Conservation (phyloP, 2,329 filamentous ascomycete species). For the Paecilomyces variotii region DNA sequence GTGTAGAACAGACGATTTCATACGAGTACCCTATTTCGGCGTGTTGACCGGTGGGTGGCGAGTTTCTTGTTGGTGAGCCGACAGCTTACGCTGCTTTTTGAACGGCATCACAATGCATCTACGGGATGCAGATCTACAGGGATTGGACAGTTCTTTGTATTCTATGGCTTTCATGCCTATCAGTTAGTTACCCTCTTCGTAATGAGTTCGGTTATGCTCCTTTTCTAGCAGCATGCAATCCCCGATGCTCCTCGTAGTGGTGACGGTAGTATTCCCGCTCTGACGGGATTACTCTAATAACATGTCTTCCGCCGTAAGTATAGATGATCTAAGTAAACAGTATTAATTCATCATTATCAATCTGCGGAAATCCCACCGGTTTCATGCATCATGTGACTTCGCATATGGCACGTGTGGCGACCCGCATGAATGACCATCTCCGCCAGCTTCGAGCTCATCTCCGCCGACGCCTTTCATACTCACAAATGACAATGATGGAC, state of each 20-base stretch:
- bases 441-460: not conserved
- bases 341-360: too few species aligned
- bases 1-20: not conserved
- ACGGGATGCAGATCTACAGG: not conserved
- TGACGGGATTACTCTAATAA: too few species aligned
- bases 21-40: not conserved
- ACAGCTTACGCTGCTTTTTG: not conserved
- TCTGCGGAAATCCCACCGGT: not conserved
- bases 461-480: not conserved
- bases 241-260: too few species aligned
- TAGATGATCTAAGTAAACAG: too few species aligned
- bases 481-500: constrained; percentile 21
- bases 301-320: too few species aligned
- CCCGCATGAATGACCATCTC: not conserved
- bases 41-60: not conserved
- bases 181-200: not conserved
- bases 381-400: not conserved
- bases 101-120: not conserved
- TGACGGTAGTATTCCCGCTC: too few species aligned
- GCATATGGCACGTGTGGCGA: not conserved
- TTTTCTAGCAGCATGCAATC: not conserved
- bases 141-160: not conserved
- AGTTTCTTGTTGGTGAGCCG: not conserved
- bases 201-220: not conserved
- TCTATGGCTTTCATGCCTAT: not conserved